These are phyloP conservation scores for Aspergillus glaucus DNA, from an alignment of 2,329 filamentous ascomycete genomes.

Conservation along the genomic window DNA sequence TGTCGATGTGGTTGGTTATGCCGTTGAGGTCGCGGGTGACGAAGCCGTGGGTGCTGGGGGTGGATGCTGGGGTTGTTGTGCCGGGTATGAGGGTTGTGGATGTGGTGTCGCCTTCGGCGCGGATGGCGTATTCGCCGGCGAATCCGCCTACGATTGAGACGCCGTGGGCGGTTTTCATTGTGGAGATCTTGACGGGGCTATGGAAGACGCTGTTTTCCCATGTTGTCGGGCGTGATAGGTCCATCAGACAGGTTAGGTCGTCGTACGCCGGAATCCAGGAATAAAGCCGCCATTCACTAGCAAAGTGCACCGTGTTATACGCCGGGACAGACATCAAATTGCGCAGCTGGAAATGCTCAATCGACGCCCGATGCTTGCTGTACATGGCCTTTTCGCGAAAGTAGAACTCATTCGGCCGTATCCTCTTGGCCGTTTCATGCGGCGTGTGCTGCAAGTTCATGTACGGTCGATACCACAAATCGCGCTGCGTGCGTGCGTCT, in stretches of 20 bases:
- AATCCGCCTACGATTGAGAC: slow-evolving; percentile 53
- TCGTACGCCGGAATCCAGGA: slow-evolving; percentile 45
- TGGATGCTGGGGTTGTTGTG: not conserved
- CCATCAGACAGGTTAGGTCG: slow-evolving; percentile 40
- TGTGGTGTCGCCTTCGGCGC: slow-evolving; percentile 20
- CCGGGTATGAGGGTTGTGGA: not conserved
- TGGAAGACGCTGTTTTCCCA: slow-evolving; percentile 29
- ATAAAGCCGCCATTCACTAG: slow-evolving; percentile 42
- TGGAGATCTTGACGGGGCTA: slow-evolving; percentile 44
- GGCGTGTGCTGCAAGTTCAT: slow-evolving; percentile 30
- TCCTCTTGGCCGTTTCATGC: slow-evolving; percentile 16
- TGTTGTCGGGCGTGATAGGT: slow-evolving; percentile 38
- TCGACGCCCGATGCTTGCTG: slow-evolving; percentile 44
- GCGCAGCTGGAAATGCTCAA: slow-evolving; percentile 55
- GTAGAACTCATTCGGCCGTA: slow-evolving; percentile 39
- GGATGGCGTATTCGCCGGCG: slow-evolving; percentile 51
- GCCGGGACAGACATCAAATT: slow-evolving; percentile 51
- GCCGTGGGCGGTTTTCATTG: slow-evolving; percentile 45
- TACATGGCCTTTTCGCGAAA: slow-evolving; percentile 47
- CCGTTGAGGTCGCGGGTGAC: slow-evolving; percentile 44
- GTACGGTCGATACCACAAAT: slow-evolving; percentile 37
- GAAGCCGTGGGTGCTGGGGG: slow-evolving; percentile 36
- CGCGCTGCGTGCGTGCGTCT: slow-evolving; percentile 33
- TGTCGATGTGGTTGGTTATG: slow-evolving; percentile 55
- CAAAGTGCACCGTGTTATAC: slow-evolving; percentile 52